Evolutionary conservation across 106 monocot species (phyloP), one percentile per base, ranked within the genome.

Genomic region (Cymbidium sinense): DNA sequence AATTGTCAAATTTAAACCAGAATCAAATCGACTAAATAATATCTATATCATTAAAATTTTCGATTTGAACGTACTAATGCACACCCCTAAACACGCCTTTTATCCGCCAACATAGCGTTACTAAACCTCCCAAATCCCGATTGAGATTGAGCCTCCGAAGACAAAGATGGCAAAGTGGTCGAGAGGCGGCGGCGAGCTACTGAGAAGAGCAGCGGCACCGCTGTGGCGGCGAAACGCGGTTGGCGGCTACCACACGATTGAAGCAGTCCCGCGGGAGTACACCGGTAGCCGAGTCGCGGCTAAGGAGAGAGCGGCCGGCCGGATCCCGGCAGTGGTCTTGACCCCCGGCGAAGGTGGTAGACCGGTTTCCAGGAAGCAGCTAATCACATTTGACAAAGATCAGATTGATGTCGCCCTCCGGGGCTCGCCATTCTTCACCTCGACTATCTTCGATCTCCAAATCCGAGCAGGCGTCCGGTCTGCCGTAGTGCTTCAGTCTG

Each of bases 401-500:
- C 89, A 96, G 83, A 89, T 96, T 83, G 55, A 75, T 37, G 80
- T 82, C 54, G 74, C 91, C 19, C 74, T 96, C 31, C 88, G 85
- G 72, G 33, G 80, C 55, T 83, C 86, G 7, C 88, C 89, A 29
- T 91, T 81, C 86, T 85, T 93, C 82, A 85, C 82, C 81, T 85
- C 96, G 65, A 96, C 93, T 39, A 86, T 84, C n/a, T 90, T 89
- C 77, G 43, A 52, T 6, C 84, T 96, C 44, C 86, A 89, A 76
- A 88, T 96, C 70, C 87, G 83, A 30, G 91, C 96, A 28, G 96
- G 96, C 21, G 76, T 61, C 41, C 86, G 91, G 30, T 96, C 96
- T 61, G 39, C 81, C 70, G 83, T 81, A 0, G 85, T 96, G 35
- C 83, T 96, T 37, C 88, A 91, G 7, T 85, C 89, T 19, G 96